Percentiles rank a stretch among this genome's conserved stretches.
Conservation (phyloP, 1,284 basidiomycete species). For the Leccinum huronense region DNA sequence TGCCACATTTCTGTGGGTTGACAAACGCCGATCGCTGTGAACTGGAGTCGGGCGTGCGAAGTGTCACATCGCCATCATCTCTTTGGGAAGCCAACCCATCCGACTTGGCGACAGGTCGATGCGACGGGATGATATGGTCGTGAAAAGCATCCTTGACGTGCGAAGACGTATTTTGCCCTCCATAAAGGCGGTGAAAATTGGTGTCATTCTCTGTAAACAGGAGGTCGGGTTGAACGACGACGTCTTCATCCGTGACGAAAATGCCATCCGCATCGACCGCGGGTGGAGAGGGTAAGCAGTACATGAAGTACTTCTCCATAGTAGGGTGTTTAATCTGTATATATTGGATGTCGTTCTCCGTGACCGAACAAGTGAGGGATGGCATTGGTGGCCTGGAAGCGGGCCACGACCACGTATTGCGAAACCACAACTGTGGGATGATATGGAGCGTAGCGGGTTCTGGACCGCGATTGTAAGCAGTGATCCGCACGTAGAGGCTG, state of each 20-base stretch:
- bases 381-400: conserved; percentile 81
- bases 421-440: conserved; percentile 94
- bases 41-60: conserved; percentile 41
- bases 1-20: conserved; percentile 86
- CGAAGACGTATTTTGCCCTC: conserved; percentile 76
- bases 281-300: conserved; percentile 90
- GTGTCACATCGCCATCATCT: conserved; percentile 33
- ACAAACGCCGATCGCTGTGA: conserved; percentile 60
- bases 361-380: conserved; percentile 55
- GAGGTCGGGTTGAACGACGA: conserved; percentile 75
- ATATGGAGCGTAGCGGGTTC: conserved; percentile 95
- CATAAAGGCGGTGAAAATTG: conserved; percentile 90
- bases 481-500: conserved; percentile 90
- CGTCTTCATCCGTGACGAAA: conserved; percentile 63
- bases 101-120: conserved; percentile 55
- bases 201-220: conserved; percentile 97
- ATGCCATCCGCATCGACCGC: conserved; percentile 72
- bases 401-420: conserved; percentile 98
- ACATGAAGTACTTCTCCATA: conserved; percentile 77
- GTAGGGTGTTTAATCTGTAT: conserved; percentile 75
- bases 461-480: conserved; percentile 94
- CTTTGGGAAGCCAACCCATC: conserved; percentile 33
- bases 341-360: conserved; percentile 54
- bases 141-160: conserved; percentile 99
- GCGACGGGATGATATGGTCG: conserved; percentile 88